Evolutionary conservation across 345 rosid genomes (phyloP), one percentile per base, ranked within the genome.

Genomic region (Boechera retrofracta): DNA sequence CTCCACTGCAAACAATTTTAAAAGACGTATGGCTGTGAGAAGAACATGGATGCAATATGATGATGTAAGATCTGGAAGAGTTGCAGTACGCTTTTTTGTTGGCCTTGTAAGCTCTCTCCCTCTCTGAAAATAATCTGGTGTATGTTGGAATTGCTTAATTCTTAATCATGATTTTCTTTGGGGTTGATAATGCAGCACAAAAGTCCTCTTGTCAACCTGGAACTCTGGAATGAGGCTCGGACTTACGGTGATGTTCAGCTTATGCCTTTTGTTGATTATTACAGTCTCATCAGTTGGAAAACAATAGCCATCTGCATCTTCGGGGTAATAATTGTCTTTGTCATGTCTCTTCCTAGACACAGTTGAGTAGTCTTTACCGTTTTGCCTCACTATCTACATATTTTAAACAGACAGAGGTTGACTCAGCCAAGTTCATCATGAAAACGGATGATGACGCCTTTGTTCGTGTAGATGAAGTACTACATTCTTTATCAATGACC

Each of bases 371-470:
- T 45, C 7, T 45, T 15, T 45, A 45, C 51, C 16, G 18, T 45
- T 15, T 47, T 54, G 35, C 58, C 81, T 83, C 72, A 72, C 71
- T 70, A 72, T 79, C 57, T 21, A 52, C 33, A 51, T 79, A 64
- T 84, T 64, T 56, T 69, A 44, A 16, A 74, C 93, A 92, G 98
- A 87, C 92, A 36, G 85, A 92, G 64, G 91, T 86, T 51, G 90
- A 83, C 68, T 79, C 91, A 12, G 94, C 98, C 52, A 95, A 89
- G 78, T 91, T 87, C 79, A 84, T 91, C 68, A 92, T 92, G 97
- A 95, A 95, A 91, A 92, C 98, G 6, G 99, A 95, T 79, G 99
- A 95, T 76, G 98, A 95, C 80, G 98, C 99, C 73, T 92, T 95
- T 78, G 94, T 91, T 67, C 91, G 99, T 21, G 89, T 92, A 72